Evolutionary conservation across 495 filamentous ascomycete genomes (phyloP), one percentile per base, ranked within the genome.

Genomic region (Umbilicaria muhlenbergii): DNA sequence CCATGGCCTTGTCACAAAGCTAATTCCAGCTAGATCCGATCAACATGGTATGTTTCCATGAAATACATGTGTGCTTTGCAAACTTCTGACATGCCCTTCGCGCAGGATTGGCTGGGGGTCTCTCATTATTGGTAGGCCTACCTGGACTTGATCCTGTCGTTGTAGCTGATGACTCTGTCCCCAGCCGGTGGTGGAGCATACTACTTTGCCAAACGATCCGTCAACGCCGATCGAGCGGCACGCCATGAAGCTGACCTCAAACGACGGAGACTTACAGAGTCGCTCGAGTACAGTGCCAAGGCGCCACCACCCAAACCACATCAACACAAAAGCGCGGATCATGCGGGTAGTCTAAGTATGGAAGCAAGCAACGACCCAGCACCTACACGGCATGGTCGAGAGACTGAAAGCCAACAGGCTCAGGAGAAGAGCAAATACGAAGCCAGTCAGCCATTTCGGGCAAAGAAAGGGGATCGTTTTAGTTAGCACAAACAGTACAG

Each of bases 401-500:
- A 81, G 49, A 84, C 74, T 31, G 83, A 86, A 54, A 64, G 61
- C 38, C 69, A 86, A 48, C 68, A 72, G 47, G 68, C 86, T 32
- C 47, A 73, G 32, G 83, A 87, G 59, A 88, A 87, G 65, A 82
- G 85, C 58, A 93, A 94, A 65, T 96, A 94, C 62, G 85, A 96
- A 62, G 69, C 81, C 44, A 67, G 66, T 47, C 69, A 71, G 56
- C 83, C 86, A 45, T 95, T 72, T 61, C 61, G 70, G 47, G 76
- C 80, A 53, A 74, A 67, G 40, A 83, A 81, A 51, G 91, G 91
- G 5, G 87, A 96, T 66, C 72, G 92, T 43, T 84, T 98, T 59
- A 52, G 45, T 19, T 55, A 15, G 28, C 18, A 34, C 13, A 14
- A 14, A 11, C 15, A 24, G 11, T 33, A 15, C 16, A 1, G 21